Evolutionary conservation across 2,329 filamentous ascomycete species (phyloP), one percentile per base, ranked within the genome.

Genomic region (Epichloe hybrida): DNA sequence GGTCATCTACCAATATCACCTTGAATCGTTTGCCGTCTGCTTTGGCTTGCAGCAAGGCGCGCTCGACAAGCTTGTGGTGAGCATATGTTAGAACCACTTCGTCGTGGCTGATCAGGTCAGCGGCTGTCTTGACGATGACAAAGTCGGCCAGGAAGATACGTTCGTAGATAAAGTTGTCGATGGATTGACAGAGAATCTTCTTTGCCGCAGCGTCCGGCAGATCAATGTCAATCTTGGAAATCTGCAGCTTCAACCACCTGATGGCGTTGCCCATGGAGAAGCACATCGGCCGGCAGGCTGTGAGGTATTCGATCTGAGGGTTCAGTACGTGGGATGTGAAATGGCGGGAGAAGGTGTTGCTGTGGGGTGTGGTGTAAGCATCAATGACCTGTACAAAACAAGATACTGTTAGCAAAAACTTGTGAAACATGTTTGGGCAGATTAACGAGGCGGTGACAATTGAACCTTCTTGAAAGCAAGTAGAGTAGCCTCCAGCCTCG

Each of bases 251-350:
- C 47, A 98, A 77, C 76, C 89, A 91, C 50, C 93, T 81, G 63
- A 98, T 95, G 37, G 89, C 89, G 66, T 97, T 98, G 54, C 93
- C 93, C 83, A 97, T 95, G 55, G 88, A 88, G 68, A 95, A 93
- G 57, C 88, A 94, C 69, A 98, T 86, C 36, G 93, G 90, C n/a
- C 93, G 83, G 63, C 90, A 96, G 58, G 88, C 88, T 53, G 88
- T 87, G 54, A 98, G 78, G 63, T 94, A 96, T 57, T 94, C 89
- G 62, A 98, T 96, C 68, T 98, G 93, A 38, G 90, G 88, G 61
- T 89, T 93, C 53, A 98, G 81, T 56, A 88, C 83, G 67, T 97
- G 88, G 11, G 87, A 86, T 35, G 88, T 93, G 60, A 98, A 83
- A 71, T 98, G 90, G 36, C 93, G 84, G 20, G 89, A 86, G 41